Evolutionary conservation across 176 grass and related monocot species (phyloP).

Genomic region (Stipa capillata): DNA sequence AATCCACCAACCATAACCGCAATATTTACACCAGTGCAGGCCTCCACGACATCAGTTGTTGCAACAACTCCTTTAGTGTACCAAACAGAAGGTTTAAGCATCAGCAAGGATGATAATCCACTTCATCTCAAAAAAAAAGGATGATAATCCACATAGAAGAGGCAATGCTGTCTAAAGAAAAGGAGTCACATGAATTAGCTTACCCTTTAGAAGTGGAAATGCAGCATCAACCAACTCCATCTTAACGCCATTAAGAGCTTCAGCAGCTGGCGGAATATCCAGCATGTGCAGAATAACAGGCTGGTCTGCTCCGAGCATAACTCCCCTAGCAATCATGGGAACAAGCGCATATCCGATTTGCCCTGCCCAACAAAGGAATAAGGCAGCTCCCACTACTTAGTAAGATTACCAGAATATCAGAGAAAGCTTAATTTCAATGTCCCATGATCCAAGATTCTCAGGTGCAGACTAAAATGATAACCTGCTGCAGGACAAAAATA

Average conservation of each 20-base stretch:
- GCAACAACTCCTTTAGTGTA: conserved; percentile 75
- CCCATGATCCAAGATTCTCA: not conserved
- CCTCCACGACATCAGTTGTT: conserved; percentile 89
- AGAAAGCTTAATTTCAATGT: no score
- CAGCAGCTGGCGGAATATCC: conserved; percentile 78
- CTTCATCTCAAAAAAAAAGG: no score
- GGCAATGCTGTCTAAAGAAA: no score
- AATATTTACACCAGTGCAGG: conserved; percentile 91
- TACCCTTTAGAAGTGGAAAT: conserved; percentile 96
- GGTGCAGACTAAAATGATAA: no score
- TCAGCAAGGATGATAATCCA: not conserved
- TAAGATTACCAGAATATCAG: no score
- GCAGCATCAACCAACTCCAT: conserved; percentile 98
- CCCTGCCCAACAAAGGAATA: conserved; percentile 36
- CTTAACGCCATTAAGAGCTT: conserved; percentile 87
- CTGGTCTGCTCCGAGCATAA: conserved; percentile 85
- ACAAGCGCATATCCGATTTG: conserved; percentile 99
- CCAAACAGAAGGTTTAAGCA: conserved; percentile 7
- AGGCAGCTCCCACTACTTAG: not conserved
- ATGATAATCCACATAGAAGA: no score
- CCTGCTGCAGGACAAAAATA: no score
- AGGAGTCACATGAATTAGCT: not conserved
- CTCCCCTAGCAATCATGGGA: conserved; percentile 92
- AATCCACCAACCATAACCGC: conserved; percentile 99
- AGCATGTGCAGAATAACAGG: conserved; percentile 99